These are phyloP conservation scores for Scutellaria galericulata DNA, from an alignment of 257 asterid species.

Conservation along the genomic window DNA sequence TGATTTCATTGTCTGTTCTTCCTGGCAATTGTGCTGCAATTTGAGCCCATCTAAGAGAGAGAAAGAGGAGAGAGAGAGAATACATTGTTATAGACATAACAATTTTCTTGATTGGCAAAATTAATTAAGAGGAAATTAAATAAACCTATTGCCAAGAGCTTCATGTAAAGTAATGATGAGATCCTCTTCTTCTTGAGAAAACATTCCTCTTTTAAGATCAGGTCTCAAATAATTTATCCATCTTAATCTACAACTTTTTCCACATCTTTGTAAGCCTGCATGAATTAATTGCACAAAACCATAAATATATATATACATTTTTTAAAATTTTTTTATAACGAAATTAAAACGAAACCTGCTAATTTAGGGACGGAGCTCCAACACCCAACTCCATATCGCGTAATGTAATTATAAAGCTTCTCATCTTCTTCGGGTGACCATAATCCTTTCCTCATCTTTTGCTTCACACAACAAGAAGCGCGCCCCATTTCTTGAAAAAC, in stretches of 20 bases:
- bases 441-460: slow-evolving; percentile 80
- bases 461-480: slow-evolving; percentile 62
- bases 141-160: slow-evolving; percentile 80
- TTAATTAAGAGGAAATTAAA: no score
- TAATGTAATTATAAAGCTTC: slow-evolving; percentile 63
- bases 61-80: neutral
- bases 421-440: slow-evolving; percentile 99
- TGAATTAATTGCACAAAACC: slow-evolving; percentile 2
- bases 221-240: slow-evolving; percentile 92
- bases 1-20: slow-evolving; percentile 93
- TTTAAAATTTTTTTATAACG: no score
- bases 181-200: slow-evolving; percentile 81
- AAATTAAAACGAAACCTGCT: slow-evolving; percentile 55
- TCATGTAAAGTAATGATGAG: slow-evolving; percentile 64
- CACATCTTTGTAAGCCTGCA: slow-evolving; percentile 82
- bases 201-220: slow-evolving; percentile 85
- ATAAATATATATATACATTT: no score
- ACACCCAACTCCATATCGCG: slow-evolving; percentile 82
- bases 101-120: neutral
- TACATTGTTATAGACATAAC: neutral
- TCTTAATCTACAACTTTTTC: slow-evolving; percentile 85
- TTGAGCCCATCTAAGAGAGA: slow-evolving; percentile 78
- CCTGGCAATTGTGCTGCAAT: slow-evolving; percentile 83
- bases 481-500: slow-evolving; percentile 58
- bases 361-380: slow-evolving; percentile 95